Percentiles rank a stretch among this genome's conserved stretches.
phyloP scores from a whole-genome alignment of 306 rosid genomes.

The Arachis stenosperma region DNA sequence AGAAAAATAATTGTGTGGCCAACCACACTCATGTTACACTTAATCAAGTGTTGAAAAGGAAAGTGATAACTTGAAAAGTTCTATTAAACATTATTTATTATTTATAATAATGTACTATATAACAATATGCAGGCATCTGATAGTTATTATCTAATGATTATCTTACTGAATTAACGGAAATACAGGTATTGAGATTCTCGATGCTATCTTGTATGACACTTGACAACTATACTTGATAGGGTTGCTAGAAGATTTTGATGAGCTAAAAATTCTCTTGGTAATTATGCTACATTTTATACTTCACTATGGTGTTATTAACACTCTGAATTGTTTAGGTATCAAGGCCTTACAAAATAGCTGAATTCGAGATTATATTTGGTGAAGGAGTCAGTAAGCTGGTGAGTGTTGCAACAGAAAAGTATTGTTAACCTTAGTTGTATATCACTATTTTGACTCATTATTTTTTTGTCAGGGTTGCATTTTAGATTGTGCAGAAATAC shows the following conservation, averaged over 20 bases:
- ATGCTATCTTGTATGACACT: background rate
- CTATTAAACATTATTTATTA: too few relatives aligned
- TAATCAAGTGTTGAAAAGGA: too few relatives aligned
- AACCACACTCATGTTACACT: too few relatives aligned
- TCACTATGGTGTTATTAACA: constrained; percentile 32
- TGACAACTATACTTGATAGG: background rate
- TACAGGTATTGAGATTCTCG: background rate
- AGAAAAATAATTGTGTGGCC: too few relatives aligned
- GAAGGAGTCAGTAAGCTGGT: constrained; percentile 93
- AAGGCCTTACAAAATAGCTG: constrained; percentile 97
- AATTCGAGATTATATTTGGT: constrained; percentile 93
- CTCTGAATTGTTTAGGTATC: constrained; percentile 68
- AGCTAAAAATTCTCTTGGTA: background rate
- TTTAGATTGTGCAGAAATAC: constrained; percentile 91
- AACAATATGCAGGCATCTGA: too few relatives aligned
- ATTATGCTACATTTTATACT: constrained; percentile 22
- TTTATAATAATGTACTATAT: too few relatives aligned
- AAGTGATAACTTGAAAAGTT: too few relatives aligned
- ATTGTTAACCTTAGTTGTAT: constrained; percentile 20
- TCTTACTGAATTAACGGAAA: too few relatives aligned
- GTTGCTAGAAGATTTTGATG: background rate
- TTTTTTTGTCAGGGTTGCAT: constrained; percentile 82
- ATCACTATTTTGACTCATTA: constrained; percentile 37
- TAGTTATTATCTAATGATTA: too few relatives aligned
- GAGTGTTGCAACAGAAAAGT: constrained; percentile 36